Conservation (phyloP, 116 monocot genomes). For the Posidonia oceanica region DNA sequence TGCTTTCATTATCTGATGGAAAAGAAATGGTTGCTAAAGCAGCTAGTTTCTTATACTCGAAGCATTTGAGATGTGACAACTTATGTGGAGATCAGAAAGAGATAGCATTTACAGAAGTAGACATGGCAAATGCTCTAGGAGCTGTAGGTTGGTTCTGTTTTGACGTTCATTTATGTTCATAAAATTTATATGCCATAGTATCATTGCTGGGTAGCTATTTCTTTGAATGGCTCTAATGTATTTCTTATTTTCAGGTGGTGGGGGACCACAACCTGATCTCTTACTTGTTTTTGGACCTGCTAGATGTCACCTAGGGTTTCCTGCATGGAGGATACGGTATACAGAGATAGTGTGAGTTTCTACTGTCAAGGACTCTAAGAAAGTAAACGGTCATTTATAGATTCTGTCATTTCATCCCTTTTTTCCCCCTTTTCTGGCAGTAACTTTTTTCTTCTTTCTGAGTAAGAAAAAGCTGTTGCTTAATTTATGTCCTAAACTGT, state of each 20-base stretch:
- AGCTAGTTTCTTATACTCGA: conserved; percentile 57
- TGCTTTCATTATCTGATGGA: conserved; percentile 62
- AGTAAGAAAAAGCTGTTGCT: no score
- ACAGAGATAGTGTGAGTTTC: conserved; percentile 80
- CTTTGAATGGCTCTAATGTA: no score
- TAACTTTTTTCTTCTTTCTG: no score
- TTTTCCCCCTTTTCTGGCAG: no score
- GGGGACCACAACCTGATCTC: conserved; percentile 64
- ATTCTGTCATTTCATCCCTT: background rate
- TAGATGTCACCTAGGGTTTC: conserved; percentile 88
- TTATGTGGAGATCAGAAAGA: no score
- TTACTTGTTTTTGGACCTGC: conserved; percentile 73
- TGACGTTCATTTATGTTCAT: no score
- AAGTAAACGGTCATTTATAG: background rate
- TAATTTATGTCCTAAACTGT: no score
- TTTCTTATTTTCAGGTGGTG: conserved; percentile 33
- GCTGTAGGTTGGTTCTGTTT: no score
- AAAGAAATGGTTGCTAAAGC: conserved; percentile 77
- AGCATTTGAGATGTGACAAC: conserved; percentile 18
- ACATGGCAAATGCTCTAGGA: background rate
- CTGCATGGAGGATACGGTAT: conserved; percentile 86
- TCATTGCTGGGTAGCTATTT: no score
- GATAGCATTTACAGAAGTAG: no score
- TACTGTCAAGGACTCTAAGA: background rate
- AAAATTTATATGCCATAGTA: no score